Conservation (phyloP, 306 rosid species). For the Cicer cuneatum region DNA sequence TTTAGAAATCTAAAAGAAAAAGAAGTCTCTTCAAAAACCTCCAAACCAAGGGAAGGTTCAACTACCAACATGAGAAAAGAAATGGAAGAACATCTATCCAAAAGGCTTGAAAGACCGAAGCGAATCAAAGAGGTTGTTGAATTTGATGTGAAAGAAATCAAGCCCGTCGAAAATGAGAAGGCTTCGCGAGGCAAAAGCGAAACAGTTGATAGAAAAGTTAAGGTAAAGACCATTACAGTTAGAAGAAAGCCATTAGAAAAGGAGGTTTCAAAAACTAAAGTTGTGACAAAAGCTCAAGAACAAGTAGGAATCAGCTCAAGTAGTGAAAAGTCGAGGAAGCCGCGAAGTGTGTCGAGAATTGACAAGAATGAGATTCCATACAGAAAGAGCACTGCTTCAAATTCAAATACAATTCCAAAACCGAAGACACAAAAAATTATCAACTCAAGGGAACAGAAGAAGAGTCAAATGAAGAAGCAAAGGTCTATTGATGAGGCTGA, state of each 20-base stretch:
- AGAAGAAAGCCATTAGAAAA: slow-evolving; percentile 54
- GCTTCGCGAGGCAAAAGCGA: slow-evolving; percentile 52
- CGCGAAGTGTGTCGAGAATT: slow-evolving; percentile 51
- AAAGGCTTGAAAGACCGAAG: slow-evolving; percentile 51
- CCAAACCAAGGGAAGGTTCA: slow-evolving; percentile 51
- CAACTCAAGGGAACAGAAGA: slow-evolving; percentile 49
- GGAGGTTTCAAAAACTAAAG: slow-evolving; percentile 50
- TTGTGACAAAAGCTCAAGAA: slow-evolving; percentile 58
- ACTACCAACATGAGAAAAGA: slow-evolving; percentile 49
- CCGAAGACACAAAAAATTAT: slow-evolving; percentile 39
- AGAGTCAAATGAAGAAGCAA: slow-evolving; percentile 59
- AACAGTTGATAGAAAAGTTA: slow-evolving; percentile 51
- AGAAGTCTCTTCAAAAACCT: slow-evolving; percentile 46
- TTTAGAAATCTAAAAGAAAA: slow-evolving; percentile 51
- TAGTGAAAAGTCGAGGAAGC: slow-evolving; percentile 56
- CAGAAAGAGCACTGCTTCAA: slow-evolving; percentile 46
- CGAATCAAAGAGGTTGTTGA: slow-evolving; percentile 44
- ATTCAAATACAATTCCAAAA: slow-evolving; percentile 46
- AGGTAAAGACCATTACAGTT: slow-evolving; percentile 44
- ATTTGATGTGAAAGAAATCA: slow-evolving; percentile 53
- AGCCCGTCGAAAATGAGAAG: slow-evolving; percentile 55
- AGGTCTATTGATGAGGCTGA: slow-evolving; percentile 48
- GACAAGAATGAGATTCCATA: slow-evolving; percentile 46
- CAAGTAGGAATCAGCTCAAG: slow-evolving; percentile 53
- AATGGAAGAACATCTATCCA: slow-evolving; percentile 48